Percentiles rank a stretch among this genome's conserved stretches.
phyloP scores from a whole-genome alignment of 208 protist genomes.

The Crithidia sp. region DNA sequence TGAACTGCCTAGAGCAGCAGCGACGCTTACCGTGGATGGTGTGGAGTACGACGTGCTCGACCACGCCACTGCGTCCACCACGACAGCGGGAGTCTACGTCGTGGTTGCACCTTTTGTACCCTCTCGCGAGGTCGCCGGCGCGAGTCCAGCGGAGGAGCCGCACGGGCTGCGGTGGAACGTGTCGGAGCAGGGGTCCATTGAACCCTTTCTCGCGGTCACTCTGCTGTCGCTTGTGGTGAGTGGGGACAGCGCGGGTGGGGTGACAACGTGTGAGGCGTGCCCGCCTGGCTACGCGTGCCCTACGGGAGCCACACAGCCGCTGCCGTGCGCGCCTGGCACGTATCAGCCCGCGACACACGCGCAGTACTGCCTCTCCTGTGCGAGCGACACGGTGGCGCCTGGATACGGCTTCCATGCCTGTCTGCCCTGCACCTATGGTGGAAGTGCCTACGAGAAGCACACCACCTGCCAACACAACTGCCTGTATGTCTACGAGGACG shows the following conservation, averaged over 20 bases:
- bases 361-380: neutral
- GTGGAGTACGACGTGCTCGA: neutral
- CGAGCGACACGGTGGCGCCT: slow-evolving; percentile 1
- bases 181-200: neutral
- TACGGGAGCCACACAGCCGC: neutral
- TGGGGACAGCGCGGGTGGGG: slow-evolving; percentile 19
- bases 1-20: neutral
- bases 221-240: slow-evolving; percentile 16
- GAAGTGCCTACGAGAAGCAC: neutral
- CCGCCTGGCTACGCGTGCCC: slow-evolving; percentile 13
- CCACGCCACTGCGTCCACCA: neutral
- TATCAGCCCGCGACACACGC: slow-evolving; percentile 11
- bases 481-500: neutral
- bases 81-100: neutral
- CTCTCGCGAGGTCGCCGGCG: too few species aligned
- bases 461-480: slow-evolving; percentile 1
- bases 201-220: neutral
- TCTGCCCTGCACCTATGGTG: neutral
- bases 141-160: too few species aligned
- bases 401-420: slow-evolving; percentile 16
- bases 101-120: neutral
- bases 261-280: slow-evolving; percentile 10
- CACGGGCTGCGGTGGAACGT: slow-evolving; percentile 6
- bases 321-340: slow-evolving; percentile 1
- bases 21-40: neutral